phyloP scores from a whole-genome alignment of 768 basidiomycete species.

The Xanthoconium purpureum region DNA sequence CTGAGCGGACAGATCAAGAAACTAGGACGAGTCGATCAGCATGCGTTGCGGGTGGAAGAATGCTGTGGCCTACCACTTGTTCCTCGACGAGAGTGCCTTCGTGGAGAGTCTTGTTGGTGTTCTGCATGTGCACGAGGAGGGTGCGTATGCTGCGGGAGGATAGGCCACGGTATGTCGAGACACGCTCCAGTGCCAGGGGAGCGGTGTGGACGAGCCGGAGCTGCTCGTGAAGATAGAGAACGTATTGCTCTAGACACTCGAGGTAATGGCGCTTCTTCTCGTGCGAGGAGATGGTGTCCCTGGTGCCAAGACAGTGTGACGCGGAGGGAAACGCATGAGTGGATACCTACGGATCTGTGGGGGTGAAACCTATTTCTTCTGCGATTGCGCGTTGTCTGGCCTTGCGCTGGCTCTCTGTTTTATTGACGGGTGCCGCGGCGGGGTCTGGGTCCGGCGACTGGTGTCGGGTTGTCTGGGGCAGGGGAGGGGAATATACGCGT shows the following conservation, averaged over 20 bases:
- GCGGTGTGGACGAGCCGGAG: slow-evolving; percentile 46
- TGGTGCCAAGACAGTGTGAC: slow-evolving; percentile 17
- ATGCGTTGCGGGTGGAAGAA: not conserved
- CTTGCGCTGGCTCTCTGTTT: slow-evolving; percentile 51
- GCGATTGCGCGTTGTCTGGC: slow-evolving; percentile 57
- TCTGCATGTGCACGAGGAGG: slow-evolving; percentile 68
- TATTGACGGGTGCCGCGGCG: slow-evolving; percentile 14
- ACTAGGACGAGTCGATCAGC: slow-evolving; percentile 14
- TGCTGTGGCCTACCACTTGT: slow-evolving; percentile 40
- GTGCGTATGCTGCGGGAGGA: slow-evolving; percentile 67
- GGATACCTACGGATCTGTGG: slow-evolving; percentile 57
- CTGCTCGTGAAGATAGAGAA: slow-evolving; percentile 62
- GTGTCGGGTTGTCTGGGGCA: slow-evolving; percentile 3
- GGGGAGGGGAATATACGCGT: slow-evolving; percentile 4
- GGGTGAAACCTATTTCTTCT: slow-evolving; percentile 51
- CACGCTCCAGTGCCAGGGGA: slow-evolving; percentile 49
- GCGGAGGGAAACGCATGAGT: not conserved
- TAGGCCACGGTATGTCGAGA: slow-evolving; percentile 51
- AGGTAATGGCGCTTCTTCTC: slow-evolving; percentile 76
- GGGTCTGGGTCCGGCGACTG: slow-evolving; percentile 11
- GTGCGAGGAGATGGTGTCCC: slow-evolving; percentile 74
- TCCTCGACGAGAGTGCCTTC: slow-evolving; percentile 52
- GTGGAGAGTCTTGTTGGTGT: slow-evolving; percentile 49
- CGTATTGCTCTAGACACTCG: slow-evolving; percentile 70
- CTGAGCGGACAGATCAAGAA: slow-evolving; percentile 28